Base-by-base conservation (phyloP, 192 early-diverging fungal species). In the Backusella circina region DNA sequence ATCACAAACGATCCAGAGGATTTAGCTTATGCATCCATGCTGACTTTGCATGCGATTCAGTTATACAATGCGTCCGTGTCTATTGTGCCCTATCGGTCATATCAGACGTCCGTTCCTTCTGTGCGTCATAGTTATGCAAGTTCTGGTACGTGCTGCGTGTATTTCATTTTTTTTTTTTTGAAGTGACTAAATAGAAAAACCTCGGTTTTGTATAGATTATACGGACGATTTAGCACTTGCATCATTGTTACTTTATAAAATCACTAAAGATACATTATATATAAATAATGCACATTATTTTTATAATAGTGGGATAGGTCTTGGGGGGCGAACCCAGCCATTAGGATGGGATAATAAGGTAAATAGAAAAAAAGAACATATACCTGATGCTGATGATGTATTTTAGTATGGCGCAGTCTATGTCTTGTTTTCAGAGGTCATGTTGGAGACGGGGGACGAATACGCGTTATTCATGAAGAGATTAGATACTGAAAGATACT, bases 311-410 rank as follows among this genome's bases (percentile, higher is more conserved):
- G 77, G 81, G 39, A 75, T 75, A 54, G 32, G 75, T n/a, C 36
- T 70, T 26, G 37, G 26, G 0, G 71, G 73, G 4, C 44, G 73
- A 47, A 70, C 37, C 31, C 67, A 67, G 8, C 77, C 83, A 10
- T 73, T 86, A 35, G 83, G 84, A 28, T 89, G 88, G 88, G 82
- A 84, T 50, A 81, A 86, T 70, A 84, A 87, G 50, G 35, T 68
- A 71, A 51, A 23, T 2, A 0, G 21, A 18, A 50, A 6, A 23
- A 31, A n/a, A 50, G 39, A 41, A 3, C 5, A 41, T 15, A 15
- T 41, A 15, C 39, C 51, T 23, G 21, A 23, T 54, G 51, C 21
- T n/a, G 8, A 10, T 1, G 1, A 10, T 21, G 6, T 50, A 1
- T 51, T 1, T 72, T 80, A 89, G 67, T 57, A 71, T 10, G 84